These are phyloP conservation scores for Fusarium coffeatum DNA, from an alignment of 2,329 filamentous ascomycete species.

Conservation along the genomic window DNA sequence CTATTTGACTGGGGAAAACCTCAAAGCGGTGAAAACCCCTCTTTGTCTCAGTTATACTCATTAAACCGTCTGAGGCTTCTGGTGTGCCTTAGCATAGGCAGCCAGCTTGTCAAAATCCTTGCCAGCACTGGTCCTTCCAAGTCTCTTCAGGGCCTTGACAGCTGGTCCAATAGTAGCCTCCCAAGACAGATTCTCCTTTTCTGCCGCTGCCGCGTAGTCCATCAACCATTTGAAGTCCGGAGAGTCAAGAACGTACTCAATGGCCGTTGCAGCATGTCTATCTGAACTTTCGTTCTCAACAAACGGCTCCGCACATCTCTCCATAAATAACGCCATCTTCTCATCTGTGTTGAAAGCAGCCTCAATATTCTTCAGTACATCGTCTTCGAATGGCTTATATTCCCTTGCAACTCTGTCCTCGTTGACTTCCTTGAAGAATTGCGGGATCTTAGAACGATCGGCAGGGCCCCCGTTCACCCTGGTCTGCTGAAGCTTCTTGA, in stretches of 20 bases:
- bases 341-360: neutral
- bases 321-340: neutral
- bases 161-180: neutral
- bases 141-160: neutral
- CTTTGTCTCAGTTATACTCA: no score
- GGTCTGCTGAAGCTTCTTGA: neutral
- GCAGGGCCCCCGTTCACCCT: neutral
- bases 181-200: neutral
- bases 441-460: neutral
- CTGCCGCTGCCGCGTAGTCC: neutral
- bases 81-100: neutral
- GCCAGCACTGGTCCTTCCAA: neutral
- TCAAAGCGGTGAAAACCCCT: neutral
- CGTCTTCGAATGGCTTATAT: no score
- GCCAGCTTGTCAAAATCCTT: neutral
- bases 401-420: neutral
- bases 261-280: neutral
- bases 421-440: neutral
- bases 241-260: neutral
- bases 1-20: rapidly evolving
- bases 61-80: no score
- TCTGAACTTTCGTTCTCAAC: neutral
- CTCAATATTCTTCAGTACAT: neutral
- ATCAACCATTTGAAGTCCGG: neutral
- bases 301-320: neutral